Base-by-base conservation (phyloP, 2,329 filamentous ascomycete genomes). In the Pseudofabraea citricarpa region DNA sequence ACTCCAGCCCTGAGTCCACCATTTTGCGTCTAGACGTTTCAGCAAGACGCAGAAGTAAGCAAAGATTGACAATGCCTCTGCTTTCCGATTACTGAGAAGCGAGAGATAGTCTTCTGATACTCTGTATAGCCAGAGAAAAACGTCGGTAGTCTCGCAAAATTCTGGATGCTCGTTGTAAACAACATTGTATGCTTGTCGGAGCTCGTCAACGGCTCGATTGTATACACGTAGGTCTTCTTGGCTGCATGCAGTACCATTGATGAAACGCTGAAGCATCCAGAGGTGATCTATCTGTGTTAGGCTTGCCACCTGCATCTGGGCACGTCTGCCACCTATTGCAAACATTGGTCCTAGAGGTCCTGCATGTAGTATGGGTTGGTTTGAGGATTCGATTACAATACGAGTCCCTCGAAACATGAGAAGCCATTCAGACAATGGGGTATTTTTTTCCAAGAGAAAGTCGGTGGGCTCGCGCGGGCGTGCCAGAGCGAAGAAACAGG, bases 71-170 rank as follows among this genome's bases (percentile, higher is more conserved):
- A 65, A 45, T 7, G 62, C 58, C 46, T 60, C 58, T 36, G 57
- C 46, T 41, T 61, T 59, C 44, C 58, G 57, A 36, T 50, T 48
- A 13, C 54, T 53, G 6, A 67, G 49, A 27, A 67, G 54, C 21
- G 57, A 56, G 20, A 67, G 47, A 12, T 66, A 58, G 6, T 61
- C 57, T 41, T 64, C 57, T 8, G 62, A 56, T 9, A 62, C 52
- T 35, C 50, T 43, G 46, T 60, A 65, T 41, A 64, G 53, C 65
- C 64, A 66, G 4, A 67, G 48, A 40, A 67, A 64, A 8, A 63
- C 60, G 35, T 67, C 65, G 4, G 59, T 53, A 32, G 64, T 52
- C 40, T 68, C 65, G 12, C 59, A 47, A 7, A 15, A n/a, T 13
- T 23, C 10, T 36, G 19, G 35, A 48, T 46, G 10, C 36, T 37